A percentile compares a stretch with the other conserved stretches of the same genome.
phyloP scores from a whole-genome alignment of 108 stramenopile species.

The Nannochloropsis granulata region DNA sequence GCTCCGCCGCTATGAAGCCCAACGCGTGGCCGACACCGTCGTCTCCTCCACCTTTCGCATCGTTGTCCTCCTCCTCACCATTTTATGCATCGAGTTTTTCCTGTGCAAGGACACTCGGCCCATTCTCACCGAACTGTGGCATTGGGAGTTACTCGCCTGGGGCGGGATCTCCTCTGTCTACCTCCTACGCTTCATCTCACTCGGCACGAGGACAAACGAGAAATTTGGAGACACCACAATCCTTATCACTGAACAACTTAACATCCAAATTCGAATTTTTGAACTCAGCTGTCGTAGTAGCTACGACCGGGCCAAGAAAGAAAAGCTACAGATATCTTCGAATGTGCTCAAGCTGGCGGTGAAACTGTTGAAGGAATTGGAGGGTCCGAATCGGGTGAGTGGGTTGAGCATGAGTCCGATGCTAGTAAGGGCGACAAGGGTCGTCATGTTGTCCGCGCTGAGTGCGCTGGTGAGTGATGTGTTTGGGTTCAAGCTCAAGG shows the following conservation, averaged over 20 bases:
- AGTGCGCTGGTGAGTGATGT: conserved; percentile 20
- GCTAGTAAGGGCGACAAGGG: conserved; percentile 16
- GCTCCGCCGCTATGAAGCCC: conserved; percentile 13
- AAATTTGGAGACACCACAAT: conserved; percentile 23
- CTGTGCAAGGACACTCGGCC: conserved; percentile 6
- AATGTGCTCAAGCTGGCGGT: conserved; percentile 30
- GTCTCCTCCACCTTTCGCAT: neutral
- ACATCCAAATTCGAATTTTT: conserved; percentile 26
- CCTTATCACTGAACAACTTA: conserved; percentile 28
- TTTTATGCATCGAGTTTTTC: conserved; percentile 19
- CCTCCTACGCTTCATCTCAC: conserved; percentile 19
- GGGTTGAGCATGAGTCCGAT: conserved; percentile 25
- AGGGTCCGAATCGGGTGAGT: conserved; percentile 24
- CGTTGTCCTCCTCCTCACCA: neutral
- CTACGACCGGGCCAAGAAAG: neutral
- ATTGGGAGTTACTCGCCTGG: conserved; percentile 33
- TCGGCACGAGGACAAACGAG: conserved; percentile 16
- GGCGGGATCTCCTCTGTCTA: conserved; percentile 15
- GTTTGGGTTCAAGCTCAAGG: conserved; percentile 15
- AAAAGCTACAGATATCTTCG: conserved; percentile 10
- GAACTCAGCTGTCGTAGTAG: conserved; percentile 4
- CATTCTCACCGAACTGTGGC: conserved; percentile 9
- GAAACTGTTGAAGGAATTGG: conserved; percentile 24
- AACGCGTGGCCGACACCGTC: conserved; percentile 12
- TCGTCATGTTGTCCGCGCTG: conserved; percentile 23